Evolutionary conservation across 2,329 filamentous ascomycete species (phyloP).

Genomic region (Colletotrichum chlorophyti): DNA sequence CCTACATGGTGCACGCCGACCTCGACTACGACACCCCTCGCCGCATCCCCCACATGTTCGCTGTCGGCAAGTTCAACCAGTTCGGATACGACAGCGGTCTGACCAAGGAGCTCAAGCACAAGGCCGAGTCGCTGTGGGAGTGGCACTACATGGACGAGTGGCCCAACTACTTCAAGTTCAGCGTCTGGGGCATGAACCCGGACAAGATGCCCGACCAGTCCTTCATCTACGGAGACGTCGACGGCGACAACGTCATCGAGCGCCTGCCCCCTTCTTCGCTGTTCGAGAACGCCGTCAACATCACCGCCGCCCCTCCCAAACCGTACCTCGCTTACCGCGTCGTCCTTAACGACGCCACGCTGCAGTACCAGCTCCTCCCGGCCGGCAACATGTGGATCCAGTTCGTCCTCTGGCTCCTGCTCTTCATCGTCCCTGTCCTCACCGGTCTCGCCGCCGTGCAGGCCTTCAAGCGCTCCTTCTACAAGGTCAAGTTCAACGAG

Average conservation of each 20-base stretch:
- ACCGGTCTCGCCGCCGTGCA: slow-evolving; percentile 57
- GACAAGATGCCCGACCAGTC: slow-evolving; percentile 67
- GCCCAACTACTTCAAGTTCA: slow-evolving; percentile 67
- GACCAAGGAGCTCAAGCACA: slow-evolving; percentile 56
- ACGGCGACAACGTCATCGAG: slow-evolving; percentile 66
- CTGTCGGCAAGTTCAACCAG: slow-evolving; percentile 68
- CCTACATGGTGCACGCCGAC: slow-evolving; percentile 67
- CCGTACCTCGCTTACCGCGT: slow-evolving; percentile 62
- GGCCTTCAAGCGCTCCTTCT: slow-evolving; percentile 63
- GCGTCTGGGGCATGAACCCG: slow-evolving; percentile 71
- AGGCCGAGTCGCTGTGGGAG: slow-evolving; percentile 58
- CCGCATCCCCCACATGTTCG: slow-evolving; percentile 67
- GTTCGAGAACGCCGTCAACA: slow-evolving; percentile 48
- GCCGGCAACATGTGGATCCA: slow-evolving; percentile 59
- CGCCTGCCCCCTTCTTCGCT: slow-evolving; percentile 66
- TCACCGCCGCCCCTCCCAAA: slow-evolving; percentile 54
- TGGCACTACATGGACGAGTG: slow-evolving; percentile 69
- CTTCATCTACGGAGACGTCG: slow-evolving; percentile 63
- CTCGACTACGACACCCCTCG: slow-evolving; percentile 46
- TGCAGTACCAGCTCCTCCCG: slow-evolving; percentile 59
- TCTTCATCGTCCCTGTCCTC: slow-evolving; percentile 58
- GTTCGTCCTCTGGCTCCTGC: slow-evolving; percentile 57
- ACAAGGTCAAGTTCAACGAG: slow-evolving; percentile 47
- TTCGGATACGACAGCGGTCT: slow-evolving; percentile 70
- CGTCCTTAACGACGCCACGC: slow-evolving; percentile 58